A percentile compares a stretch with the other conserved stretches of the same genome.
Evolutionary conservation across 345 rosid species (phyloP).

Genomic region (Xanthoceras sorbifolium): DNA sequence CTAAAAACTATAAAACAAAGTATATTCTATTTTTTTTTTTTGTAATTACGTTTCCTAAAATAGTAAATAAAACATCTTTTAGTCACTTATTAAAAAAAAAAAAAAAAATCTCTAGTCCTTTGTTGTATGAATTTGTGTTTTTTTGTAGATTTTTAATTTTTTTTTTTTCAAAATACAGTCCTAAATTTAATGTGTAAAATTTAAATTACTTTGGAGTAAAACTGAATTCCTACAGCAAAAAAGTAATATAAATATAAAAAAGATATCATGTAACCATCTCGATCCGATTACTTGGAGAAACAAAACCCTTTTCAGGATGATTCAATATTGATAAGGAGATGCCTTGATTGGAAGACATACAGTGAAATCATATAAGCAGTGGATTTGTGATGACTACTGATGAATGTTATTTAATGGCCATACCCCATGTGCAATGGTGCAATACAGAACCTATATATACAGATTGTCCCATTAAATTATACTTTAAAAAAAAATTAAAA

Average conservation of each 20-base stretch:
- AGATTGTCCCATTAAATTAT: slow-evolving; percentile 8
- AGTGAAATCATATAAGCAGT: neutral
- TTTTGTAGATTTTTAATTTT: too few relatives aligned
- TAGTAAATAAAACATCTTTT: neutral
- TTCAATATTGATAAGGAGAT: neutral
- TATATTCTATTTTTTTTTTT: neutral
- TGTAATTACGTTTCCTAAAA: too few relatives aligned
- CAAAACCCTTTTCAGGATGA: neutral
- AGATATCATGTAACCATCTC: neutral
- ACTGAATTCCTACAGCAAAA: too few relatives aligned
- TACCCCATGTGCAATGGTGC: slow-evolving; percentile 24
- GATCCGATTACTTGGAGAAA: neutral
- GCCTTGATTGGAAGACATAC: slow-evolving; percentile 2
- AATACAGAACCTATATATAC: neutral
- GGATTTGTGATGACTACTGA: neutral
- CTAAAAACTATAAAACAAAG: neutral
- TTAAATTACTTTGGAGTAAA: too few relatives aligned
- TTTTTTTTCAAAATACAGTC: too few relatives aligned
- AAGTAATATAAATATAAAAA: neutral
- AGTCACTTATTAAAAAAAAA: too few relatives aligned
- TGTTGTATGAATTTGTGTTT: neutral
- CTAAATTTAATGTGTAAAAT: too few relatives aligned
- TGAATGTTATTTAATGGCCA: slow-evolving; percentile 18
- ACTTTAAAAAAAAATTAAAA: neutral
- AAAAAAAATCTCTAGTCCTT: neutral